These are phyloP conservation scores for Mucuna pruriens DNA, from an alignment of 306 rosid species.

Conservation along the genomic window DNA sequence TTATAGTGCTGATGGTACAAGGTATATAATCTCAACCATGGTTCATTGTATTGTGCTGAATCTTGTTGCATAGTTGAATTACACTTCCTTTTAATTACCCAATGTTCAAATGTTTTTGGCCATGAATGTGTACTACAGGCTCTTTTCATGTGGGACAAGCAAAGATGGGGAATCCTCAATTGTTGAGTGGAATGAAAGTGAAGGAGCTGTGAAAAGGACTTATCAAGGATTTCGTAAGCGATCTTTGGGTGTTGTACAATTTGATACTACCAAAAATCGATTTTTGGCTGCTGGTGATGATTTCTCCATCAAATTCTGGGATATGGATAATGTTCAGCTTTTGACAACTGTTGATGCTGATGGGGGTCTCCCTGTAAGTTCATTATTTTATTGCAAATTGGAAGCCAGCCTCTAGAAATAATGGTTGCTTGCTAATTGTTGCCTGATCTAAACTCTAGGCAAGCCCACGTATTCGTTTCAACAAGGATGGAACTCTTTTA, in stretches of 20 bases:
- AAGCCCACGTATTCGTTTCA: constrained; percentile 95
- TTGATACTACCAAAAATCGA: constrained; percentile 87
- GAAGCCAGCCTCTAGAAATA: neutral
- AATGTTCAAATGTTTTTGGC: constrained; percentile 22
- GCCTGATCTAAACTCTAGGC: constrained; percentile 60
- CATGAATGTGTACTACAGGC: constrained; percentile 54
- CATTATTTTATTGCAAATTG: constrained; percentile 26
- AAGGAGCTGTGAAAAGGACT: constrained; percentile 90
- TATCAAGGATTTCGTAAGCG: constrained; percentile 96
- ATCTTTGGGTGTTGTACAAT: constrained; percentile 86
- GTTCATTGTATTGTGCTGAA: constrained; percentile 1
- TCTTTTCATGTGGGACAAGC: constrained; percentile 96
- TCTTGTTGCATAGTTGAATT: constrained; percentile 4
- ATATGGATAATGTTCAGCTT: constrained; percentile 89
- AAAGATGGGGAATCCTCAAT: constrained; percentile 91
- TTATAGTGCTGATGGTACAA: constrained; percentile 91
- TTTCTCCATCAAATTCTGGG: constrained; percentile 96
- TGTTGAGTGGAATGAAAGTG: constrained; percentile 98
- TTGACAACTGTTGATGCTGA: constrained; percentile 87
- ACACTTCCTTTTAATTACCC: neutral
- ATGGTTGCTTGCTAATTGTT: constrained; percentile 45
- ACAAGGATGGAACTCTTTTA: constrained; percentile 92
- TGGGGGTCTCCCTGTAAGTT: constrained; percentile 95
- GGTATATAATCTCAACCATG: constrained; percentile 54
- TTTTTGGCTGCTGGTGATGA: constrained; percentile 97